phyloP scores from a whole-genome alignment of 2,329 filamentous ascomycete species.

The Bipolaris bicolor region DNA sequence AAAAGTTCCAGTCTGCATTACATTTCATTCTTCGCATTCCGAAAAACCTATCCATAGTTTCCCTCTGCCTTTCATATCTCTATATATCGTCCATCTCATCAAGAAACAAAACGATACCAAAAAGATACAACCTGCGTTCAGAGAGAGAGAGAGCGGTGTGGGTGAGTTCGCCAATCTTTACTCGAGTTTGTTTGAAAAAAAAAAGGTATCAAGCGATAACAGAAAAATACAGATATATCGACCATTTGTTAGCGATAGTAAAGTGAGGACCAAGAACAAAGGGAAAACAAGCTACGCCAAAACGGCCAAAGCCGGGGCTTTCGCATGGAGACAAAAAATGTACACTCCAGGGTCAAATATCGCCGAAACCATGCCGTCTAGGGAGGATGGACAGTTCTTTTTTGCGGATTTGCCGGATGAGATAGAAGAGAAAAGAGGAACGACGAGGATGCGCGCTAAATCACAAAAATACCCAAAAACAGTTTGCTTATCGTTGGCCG shows the following conservation, averaged over 20 bases:
- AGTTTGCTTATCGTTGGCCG: constrained; percentile 24
- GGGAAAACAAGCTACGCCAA: neutral
- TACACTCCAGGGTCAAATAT: neutral
- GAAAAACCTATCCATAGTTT: no score
- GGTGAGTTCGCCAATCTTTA: neutral
- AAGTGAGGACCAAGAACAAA: neutral
- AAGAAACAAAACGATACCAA: constrained; percentile 1
- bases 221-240: constrained; percentile 12
- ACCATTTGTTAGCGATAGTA: neutral
- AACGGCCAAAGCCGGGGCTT: neutral
- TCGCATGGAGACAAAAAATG: neutral
- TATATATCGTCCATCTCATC: constrained; percentile 1
- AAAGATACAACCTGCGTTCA: neutral
- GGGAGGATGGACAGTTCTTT: neutral
- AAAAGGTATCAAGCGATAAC: constrained; percentile 6
- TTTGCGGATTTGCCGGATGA: constrained; percentile 22
- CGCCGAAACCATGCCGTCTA: neutral
- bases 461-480: constrained; percentile 1
- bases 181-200: neutral
- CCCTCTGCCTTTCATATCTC: neutral
- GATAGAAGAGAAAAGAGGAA: constrained; percentile 18
- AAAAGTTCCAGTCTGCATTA: neutral
- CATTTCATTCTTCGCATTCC: neutral
- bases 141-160: neutral
- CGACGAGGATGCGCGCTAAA: constrained; percentile 19